A percentile compares a stretch with the other conserved stretches of the same genome.
Evolutionary conservation across 306 rosid species (phyloP).

Genomic region (Cajanus cajan): DNA sequence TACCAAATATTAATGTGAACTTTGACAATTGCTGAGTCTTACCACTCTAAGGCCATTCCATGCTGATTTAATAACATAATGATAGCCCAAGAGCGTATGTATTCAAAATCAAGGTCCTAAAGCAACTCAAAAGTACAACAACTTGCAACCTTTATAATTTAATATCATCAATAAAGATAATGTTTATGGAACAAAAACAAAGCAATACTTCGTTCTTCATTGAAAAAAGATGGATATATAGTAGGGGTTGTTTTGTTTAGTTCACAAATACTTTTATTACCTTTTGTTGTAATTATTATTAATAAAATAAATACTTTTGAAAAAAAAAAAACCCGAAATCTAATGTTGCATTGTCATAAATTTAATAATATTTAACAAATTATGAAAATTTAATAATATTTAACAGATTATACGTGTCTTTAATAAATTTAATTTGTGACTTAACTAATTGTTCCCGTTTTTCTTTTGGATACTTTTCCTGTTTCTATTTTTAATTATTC

Average conservation of each 20-base stretch:
- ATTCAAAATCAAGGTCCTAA: conserved; percentile 3
- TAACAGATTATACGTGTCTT: neutral
- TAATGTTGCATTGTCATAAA: neutral
- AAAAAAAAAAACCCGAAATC: neutral
- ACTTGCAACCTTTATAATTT: neutral
- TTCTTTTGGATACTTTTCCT: neutral
- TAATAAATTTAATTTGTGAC: neutral
- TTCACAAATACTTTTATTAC: neutral
- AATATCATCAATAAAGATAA: neutral
- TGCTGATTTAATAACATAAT: neutral
- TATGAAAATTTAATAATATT: no score
- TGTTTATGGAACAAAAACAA: neutral
- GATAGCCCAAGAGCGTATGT: neutral
- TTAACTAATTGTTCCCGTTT: neutral
- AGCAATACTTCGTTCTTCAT: neutral
- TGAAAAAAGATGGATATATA: neutral
- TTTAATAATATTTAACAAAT: neutral
- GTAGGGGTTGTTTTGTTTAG: neutral
- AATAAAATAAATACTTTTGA: neutral
- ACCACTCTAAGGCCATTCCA: neutral
- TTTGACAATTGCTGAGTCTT: neutral
- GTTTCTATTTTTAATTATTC: neutral
- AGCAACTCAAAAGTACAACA: neutral
- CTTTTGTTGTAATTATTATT: neutral
- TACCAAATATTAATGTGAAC: neutral